Evolutionary conservation across 1,139 yeast species (phyloP).

Genomic region (Pichia cactophila): DNA sequence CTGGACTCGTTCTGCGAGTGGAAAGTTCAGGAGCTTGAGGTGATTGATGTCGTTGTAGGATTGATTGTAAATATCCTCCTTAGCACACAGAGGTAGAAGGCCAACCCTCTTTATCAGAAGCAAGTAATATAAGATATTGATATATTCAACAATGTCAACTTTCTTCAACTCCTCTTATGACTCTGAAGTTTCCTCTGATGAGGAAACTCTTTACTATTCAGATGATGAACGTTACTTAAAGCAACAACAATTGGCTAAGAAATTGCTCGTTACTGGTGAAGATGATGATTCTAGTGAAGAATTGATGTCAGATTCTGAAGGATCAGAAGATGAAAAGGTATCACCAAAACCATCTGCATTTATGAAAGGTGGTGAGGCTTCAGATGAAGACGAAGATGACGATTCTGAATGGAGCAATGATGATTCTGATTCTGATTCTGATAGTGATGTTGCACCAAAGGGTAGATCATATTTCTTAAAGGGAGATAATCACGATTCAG

Average conservation of each 20-base stretch:
- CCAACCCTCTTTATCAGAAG: background rate
- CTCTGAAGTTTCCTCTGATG: constrained; percentile 63
- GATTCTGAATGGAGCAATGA: constrained; percentile 31
- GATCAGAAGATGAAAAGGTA: constrained; percentile 31
- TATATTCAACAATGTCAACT: constrained; percentile 47
- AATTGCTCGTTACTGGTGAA: constrained; percentile 18
- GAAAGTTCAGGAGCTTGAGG: background rate
- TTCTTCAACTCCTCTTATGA: constrained; percentile 63
- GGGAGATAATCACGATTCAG: constrained; percentile 46
- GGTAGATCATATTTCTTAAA: constrained; percentile 56
- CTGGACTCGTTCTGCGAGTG: constrained; percentile 1
- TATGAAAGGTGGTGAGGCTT: constrained; percentile 30
- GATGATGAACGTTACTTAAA: constrained; percentile 52
- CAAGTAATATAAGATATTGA: background rate
- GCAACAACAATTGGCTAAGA: constrained; percentile 6
- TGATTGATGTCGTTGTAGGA: background rate
- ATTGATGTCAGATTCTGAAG: constrained; percentile 19
- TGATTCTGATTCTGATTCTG: constrained; percentile 32
- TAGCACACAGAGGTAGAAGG: background rate
- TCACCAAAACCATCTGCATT: constrained; percentile 19
- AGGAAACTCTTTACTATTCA: constrained; percentile 61
- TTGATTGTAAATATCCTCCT: too few species aligned
- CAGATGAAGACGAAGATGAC: constrained; percentile 36
- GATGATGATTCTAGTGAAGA: constrained; percentile 27
- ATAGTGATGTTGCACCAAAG: constrained; percentile 30